Base-by-base conservation (phyloP, 1,284 basidiomycete species). In the Grifola frondosa region DNA sequence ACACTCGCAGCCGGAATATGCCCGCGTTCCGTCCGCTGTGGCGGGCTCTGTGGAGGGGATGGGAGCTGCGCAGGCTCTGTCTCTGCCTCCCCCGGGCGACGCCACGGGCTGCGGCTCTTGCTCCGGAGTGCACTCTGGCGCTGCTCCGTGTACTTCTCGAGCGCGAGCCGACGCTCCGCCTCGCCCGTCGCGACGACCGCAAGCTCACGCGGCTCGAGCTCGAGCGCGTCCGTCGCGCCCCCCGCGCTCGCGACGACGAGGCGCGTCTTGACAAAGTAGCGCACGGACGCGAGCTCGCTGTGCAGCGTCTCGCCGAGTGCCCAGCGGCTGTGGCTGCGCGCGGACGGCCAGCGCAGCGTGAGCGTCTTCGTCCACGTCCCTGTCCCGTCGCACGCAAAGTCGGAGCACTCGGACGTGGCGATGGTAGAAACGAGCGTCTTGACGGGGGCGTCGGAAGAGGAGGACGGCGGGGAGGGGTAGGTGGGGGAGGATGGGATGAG, bases 291-390 rank as follows among this genome's bases (percentile, higher is more conserved):
- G 50, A 86, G 61, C 34, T 78, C 73, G 30, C 82, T 83, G 50
- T 77, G 70, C 53, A 87, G 75, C 16, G 83, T 84, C 66, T 89
- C 86, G 13, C 87, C 87, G 45, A 86, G 74, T 8, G 84, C 77
- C 87, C 87, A 90, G 20, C 83, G 77, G 53, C 74, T 78, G 44
- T 74, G 74, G 7, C 83, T 79, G 56, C 82, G 85, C 38, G 74
- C 63, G 30, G 78, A 73, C 6, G 87, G 87, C 81, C 87, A 87
- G 52, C 83, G 81, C 28, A 88, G 63, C 7, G 81, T 79, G 31
- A 88, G 62, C 3, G 75, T 82, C 60, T 82, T 80, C 36, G 65
- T 71, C 76, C 77, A 86, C 8, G 78, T 62, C 30, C 82, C 82
- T 37, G 71, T 62, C 3, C 66, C 59, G 53, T 84, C 78, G 39